Evolutionary conservation across 352 stramenopile genomes (phyloP).

Genomic region (Pythium periplocum): DNA sequence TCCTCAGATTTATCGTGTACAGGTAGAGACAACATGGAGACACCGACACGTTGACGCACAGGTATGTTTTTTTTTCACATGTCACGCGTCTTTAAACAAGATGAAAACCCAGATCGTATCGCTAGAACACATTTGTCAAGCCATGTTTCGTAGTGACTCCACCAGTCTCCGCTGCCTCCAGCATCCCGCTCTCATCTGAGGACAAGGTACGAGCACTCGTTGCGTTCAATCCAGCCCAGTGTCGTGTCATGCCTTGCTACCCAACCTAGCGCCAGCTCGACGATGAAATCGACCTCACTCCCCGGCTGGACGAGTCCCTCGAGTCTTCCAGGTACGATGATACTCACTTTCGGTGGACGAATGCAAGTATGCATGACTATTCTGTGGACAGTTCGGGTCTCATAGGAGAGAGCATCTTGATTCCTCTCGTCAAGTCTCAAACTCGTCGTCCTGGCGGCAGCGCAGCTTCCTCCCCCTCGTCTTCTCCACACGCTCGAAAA

Average conservation of each 20-base stretch:
- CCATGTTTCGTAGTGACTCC: constrained; percentile 6
- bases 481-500: constrained; percentile 1
- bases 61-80: neutral
- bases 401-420: constrained; percentile 32
- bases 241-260: neutral
- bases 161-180: constrained; percentile 1
- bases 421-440: constrained; percentile 18
- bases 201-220: constrained; percentile 1
- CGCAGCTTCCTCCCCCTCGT: neutral
- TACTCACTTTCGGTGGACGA: too few species aligned
- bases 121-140: constrained; percentile 3
- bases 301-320: neutral
- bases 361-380: too few species aligned
- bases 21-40: too few species aligned
- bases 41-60: too few species aligned
- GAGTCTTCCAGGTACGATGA: too few species aligned
- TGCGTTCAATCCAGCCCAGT: too few species aligned
- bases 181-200: constrained; percentile 9
- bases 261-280: constrained; percentile 8
- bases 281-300: constrained; percentile 8
- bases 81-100: too few species aligned
- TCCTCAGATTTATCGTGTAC: too few species aligned
- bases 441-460: too few species aligned
- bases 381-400: constrained; percentile 1
- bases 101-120: too few species aligned